A percentile compares a stretch with the other conserved stretches of the same genome.
Conservation (phyloP, 257 asterid species). For the Leonotis leonurus region DNA sequence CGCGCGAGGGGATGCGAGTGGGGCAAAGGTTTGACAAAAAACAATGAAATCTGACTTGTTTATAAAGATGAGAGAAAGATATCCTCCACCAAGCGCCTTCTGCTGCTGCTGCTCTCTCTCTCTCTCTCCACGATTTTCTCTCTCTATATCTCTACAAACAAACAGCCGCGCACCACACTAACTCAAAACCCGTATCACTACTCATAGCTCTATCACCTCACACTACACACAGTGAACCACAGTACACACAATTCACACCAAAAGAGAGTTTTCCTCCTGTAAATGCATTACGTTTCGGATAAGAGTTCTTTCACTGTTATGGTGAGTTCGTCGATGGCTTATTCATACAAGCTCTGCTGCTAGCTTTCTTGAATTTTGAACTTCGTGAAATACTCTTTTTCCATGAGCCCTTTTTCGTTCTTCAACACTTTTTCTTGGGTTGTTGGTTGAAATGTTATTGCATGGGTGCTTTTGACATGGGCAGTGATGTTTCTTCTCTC, state of each 20-base stretch:
- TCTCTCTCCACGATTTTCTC: slow-evolving; percentile 10
- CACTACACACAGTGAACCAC: slow-evolving; percentile 17
- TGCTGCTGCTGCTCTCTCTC: slow-evolving; percentile 1
- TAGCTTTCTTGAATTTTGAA: slow-evolving; percentile 3
- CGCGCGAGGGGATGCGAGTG: slow-evolving; percentile 19
- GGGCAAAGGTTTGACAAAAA: slow-evolving; percentile 11
- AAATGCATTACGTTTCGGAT: slow-evolving; percentile 18
- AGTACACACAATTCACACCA: background rate
- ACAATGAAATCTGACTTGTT: slow-evolving; percentile 14
- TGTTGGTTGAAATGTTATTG: slow-evolving; percentile 5
- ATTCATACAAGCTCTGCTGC: background rate
- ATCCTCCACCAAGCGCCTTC: slow-evolving; percentile 23
- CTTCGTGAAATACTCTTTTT: background rate
- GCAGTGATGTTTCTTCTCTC: background rate
- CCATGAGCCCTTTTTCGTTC: slow-evolving; percentile 6
- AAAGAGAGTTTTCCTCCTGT: background rate
- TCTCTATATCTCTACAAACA: slow-evolving; percentile 9
- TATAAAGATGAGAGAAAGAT: slow-evolving; percentile 22
- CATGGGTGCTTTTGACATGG: slow-evolving; percentile 18
- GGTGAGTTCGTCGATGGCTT: slow-evolving; percentile 20
- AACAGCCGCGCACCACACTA: slow-evolving; percentile 20
- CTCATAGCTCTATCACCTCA: slow-evolving; percentile 24
- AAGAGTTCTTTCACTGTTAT: slow-evolving; percentile 14
- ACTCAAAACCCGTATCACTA: slow-evolving; percentile 19
- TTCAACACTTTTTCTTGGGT: background rate